Conservation (phyloP, 2,329 filamentous ascomycete genomes). For the Colletotrichum sublineola region DNA sequence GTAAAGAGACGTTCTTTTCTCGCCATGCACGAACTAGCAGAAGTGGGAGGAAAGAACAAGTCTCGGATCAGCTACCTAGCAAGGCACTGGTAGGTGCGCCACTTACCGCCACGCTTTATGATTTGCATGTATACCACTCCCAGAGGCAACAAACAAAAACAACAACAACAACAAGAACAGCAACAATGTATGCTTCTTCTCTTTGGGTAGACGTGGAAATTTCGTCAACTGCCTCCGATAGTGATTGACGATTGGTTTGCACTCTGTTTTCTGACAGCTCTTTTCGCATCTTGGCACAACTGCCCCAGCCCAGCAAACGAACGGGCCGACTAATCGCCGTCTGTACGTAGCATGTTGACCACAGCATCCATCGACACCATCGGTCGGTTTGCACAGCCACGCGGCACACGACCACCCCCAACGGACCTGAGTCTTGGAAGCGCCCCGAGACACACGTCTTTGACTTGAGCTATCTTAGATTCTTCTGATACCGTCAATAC, state of each 20-base stretch:
- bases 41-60: slow-evolving; percentile 2
- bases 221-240: neutral
- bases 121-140: slow-evolving; percentile 3
- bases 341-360: slow-evolving; percentile 17
- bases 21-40: slow-evolving; percentile 13
- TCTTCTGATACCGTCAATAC: slow-evolving; percentile 34
- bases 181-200: neutral
- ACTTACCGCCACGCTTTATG: slow-evolving; percentile 5
- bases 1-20: neutral
- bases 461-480: slow-evolving; percentile 8
- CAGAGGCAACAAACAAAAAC: slow-evolving; percentile 5
- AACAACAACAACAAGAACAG: neutral
- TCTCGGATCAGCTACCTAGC: neutral
- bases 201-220: too few species aligned
- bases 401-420: slow-evolving; percentile 25
- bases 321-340: slow-evolving; percentile 39
- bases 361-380: slow-evolving; percentile 3
- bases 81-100: slow-evolving; percentile 26
- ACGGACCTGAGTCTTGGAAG: slow-evolving; percentile 27
- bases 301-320: neutral
- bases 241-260: neutral
- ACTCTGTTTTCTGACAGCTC: neutral
- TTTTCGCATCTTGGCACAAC: neutral
- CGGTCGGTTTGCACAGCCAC: slow-evolving; percentile 36
- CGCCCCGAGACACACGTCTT: slow-evolving; percentile 32